Evolutionary conservation across 108 stramenopile genomes (phyloP), one percentile per base, ranked within the genome.

Genomic region (Poteriospumella lacustris): DNA sequence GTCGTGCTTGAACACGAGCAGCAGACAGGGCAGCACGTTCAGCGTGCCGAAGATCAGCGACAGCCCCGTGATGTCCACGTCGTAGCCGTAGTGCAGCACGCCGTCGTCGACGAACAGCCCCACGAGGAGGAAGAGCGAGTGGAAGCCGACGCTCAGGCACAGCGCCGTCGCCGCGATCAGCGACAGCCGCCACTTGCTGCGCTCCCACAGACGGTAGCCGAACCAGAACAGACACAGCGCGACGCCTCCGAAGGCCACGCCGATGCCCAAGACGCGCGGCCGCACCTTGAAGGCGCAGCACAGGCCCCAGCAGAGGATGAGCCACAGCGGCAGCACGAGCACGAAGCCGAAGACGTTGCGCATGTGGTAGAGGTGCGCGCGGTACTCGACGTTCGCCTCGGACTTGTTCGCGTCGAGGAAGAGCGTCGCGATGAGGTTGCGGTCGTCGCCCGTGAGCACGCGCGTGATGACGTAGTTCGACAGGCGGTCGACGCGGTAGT

Each of bases 371-470:
- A 73, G 70, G 42, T 73, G 70, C 3, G 70, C 3, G 15, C 70
- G 36, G 70, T 34, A 73, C 5, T 73, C 70, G 5, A 73, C 70
- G 42, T 73, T 73, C 9, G 15, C 5, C 9, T 24, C 31, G 31
- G 12, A 42, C 5, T 73, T 5, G 36, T 42, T 5, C 38, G 26
- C 12, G 29, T 19, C 5, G 9, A 73, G 29, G 31, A 73, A 73
- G n/a, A 73, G 41, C 5, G 41, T 42, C 28, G 70, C 70, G 33
- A 73, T 56, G 3, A 73, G 19, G 47, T 39, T 73, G 26, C 47
- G 12, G 24, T 73, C 47, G 26, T 73, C 41, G 3, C 70, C 70
- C 9, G 70, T 73, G 5, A 73, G 70, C 70, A 73, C 70, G 9
- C 47, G 36, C 5, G 12, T 29, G 15, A 42, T 31, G 9, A 73